phyloP scores from a whole-genome alignment of 805 yeast species.

The Suhomyces faveliae region DNA sequence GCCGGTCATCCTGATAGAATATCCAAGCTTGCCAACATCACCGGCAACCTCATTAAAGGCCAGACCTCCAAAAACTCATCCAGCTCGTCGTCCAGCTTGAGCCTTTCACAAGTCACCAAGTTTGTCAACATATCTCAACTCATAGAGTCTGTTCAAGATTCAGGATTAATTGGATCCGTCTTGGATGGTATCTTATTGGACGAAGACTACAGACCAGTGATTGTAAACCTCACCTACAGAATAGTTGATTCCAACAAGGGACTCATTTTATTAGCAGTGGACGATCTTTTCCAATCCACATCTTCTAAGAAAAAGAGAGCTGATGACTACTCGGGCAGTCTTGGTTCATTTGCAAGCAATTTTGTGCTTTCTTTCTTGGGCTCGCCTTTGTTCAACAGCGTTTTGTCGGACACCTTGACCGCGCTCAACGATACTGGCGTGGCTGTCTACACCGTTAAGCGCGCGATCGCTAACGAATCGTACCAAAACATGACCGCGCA shows the following conservation, averaged over 20 bases:
- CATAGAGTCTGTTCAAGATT: conserved; percentile 23
- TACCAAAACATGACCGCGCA: conserved; percentile 38
- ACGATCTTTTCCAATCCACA: conserved; percentile 7
- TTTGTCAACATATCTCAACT: conserved; percentile 22
- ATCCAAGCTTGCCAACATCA: conserved; percentile 28
- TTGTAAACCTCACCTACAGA: conserved; percentile 31
- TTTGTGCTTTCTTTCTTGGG: conserved; percentile 25
- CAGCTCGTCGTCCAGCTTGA: conserved; percentile 1
- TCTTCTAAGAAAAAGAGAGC: conserved; percentile 11
- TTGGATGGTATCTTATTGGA: conserved; percentile 41
- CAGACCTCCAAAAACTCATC: conserved; percentile 4
- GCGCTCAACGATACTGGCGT: conserved; percentile 44
- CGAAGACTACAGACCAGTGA: conserved; percentile 27
- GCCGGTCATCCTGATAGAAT: conserved; percentile 31
- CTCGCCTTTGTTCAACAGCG: conserved; percentile 25
- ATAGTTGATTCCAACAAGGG: conserved; percentile 32
- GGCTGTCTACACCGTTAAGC: conserved; percentile 36
- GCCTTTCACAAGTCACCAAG: conserved; percentile 5
- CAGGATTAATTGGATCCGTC: conserved; percentile 34
- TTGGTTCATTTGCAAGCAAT: conserved; percentile 29
- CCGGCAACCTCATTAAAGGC: conserved; percentile 20
- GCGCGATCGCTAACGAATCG: conserved; percentile 31
- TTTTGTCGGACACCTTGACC: conserved; percentile 25
- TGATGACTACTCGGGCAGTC: conserved; percentile 19
- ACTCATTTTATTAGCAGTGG: conserved; percentile 16